phyloP scores from a whole-genome alignment of 2,329 filamentous ascomycete species.

The Colletotrichum phormii region DNA sequence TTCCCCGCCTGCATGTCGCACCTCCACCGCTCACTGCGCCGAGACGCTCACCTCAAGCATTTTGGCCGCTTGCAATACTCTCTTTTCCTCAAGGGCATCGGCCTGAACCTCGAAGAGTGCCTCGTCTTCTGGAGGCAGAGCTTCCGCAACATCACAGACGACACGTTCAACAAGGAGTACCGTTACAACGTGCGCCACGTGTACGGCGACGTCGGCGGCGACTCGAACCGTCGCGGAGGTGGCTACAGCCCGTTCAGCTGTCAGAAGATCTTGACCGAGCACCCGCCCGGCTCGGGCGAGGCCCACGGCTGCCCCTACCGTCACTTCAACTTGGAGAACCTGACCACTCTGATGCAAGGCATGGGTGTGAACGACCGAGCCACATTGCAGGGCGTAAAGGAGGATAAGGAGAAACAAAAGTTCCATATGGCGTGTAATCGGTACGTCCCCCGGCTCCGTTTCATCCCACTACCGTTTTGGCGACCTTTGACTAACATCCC shows the following conservation, averaged over 20 bases:
- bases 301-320: constrained; percentile 96
- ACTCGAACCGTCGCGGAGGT: constrained; percentile 85
- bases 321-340: constrained; percentile 90
- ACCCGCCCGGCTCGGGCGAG: constrained; percentile 87
- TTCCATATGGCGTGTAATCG: constrained; percentile 97
- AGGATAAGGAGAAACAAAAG: constrained; percentile 89
- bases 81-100: constrained; percentile 96
- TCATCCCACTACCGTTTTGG: not conserved
- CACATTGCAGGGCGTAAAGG: constrained; percentile 82
- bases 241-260: constrained; percentile 94
- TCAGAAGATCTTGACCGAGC: constrained; percentile 93
- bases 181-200: constrained; percentile 95
- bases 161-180: constrained; percentile 98
- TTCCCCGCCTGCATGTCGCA: constrained; percentile 96
- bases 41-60: constrained; percentile 93
- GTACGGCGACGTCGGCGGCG: constrained; percentile 95
- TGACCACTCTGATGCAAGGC: constrained; percentile 78
- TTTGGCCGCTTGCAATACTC: constrained; percentile 94
- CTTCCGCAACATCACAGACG: constrained; percentile 90
- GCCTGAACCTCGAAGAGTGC: constrained; percentile 90
- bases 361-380: constrained; percentile 84
- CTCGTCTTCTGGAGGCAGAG: constrained; percentile 89
- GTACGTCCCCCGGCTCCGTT: constrained; percentile 52
- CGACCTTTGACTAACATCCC: constrained; percentile 32
- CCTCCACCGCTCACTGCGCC: constrained; percentile 85